phyloP scores from a whole-genome alignment of 1,284 basidiomycete species.

The Coniferiporia sulphurascens region DNA sequence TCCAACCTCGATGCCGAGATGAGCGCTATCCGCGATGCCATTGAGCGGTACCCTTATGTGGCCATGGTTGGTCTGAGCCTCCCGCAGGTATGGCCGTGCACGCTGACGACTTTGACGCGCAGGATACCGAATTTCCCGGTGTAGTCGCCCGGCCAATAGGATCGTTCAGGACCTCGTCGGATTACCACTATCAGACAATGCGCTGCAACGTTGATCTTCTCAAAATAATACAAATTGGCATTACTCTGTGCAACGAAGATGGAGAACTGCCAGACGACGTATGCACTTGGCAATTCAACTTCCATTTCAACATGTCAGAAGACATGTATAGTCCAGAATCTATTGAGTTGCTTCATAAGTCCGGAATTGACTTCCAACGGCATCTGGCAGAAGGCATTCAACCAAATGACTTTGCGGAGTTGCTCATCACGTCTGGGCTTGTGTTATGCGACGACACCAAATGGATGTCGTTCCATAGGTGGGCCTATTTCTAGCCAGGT shows the following conservation, averaged over 20 bases:
- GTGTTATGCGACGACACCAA: constrained; percentile 87
- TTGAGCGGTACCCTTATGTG: constrained; percentile 91
- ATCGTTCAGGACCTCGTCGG: constrained; percentile 92
- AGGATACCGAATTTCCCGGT: constrained; percentile 99
- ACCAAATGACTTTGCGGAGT: constrained; percentile 94
- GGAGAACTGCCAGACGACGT: constrained; percentile 86
- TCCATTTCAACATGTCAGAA: constrained; percentile 84
- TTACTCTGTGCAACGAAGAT: constrained; percentile 92
- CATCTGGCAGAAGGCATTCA: constrained; percentile 91
- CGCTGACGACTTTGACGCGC: constrained; percentile 19
- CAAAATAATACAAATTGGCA: constrained; percentile 95
- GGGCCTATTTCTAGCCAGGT: constrained; percentile 29
- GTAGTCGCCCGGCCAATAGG: constrained; percentile 98
- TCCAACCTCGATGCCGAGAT: constrained; percentile 93
- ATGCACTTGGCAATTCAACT: constrained; percentile 99
- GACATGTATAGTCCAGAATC: constrained; percentile 99
- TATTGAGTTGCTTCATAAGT: constrained; percentile 90
- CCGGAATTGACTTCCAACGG: constrained; percentile 93
- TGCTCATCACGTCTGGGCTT: constrained; percentile 94
- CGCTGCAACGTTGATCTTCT: constrained; percentile 97
- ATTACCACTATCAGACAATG: constrained; percentile 99
- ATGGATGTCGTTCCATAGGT: constrained; percentile 99
- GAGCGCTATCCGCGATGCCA: constrained; percentile 77
- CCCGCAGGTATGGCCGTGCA: constrained; percentile 23
- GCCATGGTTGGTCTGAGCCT: constrained; percentile 72